Conservation (phyloP, 768 basidiomycete species). For the Lanmaoa rubissima region DNA sequence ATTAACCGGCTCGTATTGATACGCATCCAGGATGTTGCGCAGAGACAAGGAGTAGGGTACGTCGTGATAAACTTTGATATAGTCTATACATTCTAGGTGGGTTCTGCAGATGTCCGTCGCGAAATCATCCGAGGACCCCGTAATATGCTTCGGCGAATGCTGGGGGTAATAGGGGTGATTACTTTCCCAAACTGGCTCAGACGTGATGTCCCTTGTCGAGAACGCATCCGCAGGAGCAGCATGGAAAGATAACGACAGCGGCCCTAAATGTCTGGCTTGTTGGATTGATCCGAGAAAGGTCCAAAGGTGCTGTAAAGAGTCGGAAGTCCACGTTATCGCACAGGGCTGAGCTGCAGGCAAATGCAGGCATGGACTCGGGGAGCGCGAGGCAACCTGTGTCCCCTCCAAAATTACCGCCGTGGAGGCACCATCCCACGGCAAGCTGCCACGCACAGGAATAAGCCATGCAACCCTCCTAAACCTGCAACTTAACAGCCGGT, state of each 20-base stretch:
- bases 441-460: conserved; percentile 52
- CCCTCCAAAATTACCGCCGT: conserved; percentile 40
- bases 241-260: conserved; percentile 51
- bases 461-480: conserved; percentile 53
- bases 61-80: conserved; percentile 63
- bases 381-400: conserved; percentile 14
- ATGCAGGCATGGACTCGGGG: conserved; percentile 20
- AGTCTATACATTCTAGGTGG: conserved; percentile 39
- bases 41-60: conserved; percentile 45
- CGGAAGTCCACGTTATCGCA: conserved; percentile 47
- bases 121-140: conserved; percentile 7
- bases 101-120: conserved; percentile 16
- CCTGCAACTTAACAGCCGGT: conserved; percentile 25
- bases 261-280: conserved; percentile 38
- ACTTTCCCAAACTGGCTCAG: conserved; percentile 24
- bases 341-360: conserved; percentile 14
- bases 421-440: conserved; percentile 49
- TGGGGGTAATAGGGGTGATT: conserved; percentile 24
- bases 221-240: conserved; percentile 22
- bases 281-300: conserved; percentile 44
- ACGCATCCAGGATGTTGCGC: conserved; percentile 50
- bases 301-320: conserved; percentile 48
- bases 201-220: conserved; percentile 9
- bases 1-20: conserved; percentile 35
- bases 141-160: conserved; percentile 11